These are phyloP conservation scores for Mortierella polycephala DNA, from an alignment of 371 early-diverging fungal genomes.

Conservation along the genomic window DNA sequence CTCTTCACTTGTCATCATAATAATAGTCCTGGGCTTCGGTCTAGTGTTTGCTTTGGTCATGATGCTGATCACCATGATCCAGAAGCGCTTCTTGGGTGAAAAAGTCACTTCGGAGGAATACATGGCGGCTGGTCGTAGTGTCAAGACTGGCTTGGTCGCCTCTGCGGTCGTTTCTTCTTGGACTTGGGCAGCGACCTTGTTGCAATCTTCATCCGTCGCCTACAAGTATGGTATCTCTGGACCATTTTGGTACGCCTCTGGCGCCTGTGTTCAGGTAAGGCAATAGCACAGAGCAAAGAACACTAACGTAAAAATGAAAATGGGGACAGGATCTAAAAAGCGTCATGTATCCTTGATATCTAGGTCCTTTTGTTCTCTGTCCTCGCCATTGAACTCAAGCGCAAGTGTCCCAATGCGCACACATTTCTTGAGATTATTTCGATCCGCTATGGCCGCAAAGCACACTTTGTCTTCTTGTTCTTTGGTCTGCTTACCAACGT, in stretches of 20 bases:
- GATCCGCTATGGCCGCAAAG: slow-evolving; percentile 69
- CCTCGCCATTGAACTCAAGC: slow-evolving; percentile 75
- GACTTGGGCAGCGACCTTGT: slow-evolving; percentile 78
- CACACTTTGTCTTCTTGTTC: slow-evolving; percentile 68
- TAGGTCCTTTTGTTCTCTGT: slow-evolving; percentile 74
- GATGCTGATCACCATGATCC: slow-evolving; percentile 69
- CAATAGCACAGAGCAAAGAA: no score
- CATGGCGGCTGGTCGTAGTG: slow-evolving; percentile 71
- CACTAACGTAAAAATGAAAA: no score
- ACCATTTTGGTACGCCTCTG: slow-evolving; percentile 76
- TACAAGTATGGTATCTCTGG: slow-evolving; percentile 75
- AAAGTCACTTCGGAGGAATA: slow-evolving; percentile 73
- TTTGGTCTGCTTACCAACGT: slow-evolving; percentile 69
- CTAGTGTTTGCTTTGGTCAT: slow-evolving; percentile 69
- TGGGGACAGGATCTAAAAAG: not conserved
- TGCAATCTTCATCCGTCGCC: slow-evolving; percentile 74
- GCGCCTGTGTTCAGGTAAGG: slow-evolving; percentile 70
- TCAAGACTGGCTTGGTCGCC: slow-evolving; percentile 77
- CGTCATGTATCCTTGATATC: not conserved
- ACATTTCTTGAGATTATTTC: slow-evolving; percentile 76
- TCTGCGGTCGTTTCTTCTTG: slow-evolving; percentile 74
- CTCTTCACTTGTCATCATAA: not conserved
- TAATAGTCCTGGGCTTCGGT: slow-evolving; percentile 60
- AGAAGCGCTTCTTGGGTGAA: slow-evolving; percentile 70
- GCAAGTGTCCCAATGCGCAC: slow-evolving; percentile 76